A percentile compares a stretch with the other conserved stretches of the same genome.
phyloP scores from a whole-genome alignment of 2,329 filamentous ascomycete species.

The Fusarium subtropicale region DNA sequence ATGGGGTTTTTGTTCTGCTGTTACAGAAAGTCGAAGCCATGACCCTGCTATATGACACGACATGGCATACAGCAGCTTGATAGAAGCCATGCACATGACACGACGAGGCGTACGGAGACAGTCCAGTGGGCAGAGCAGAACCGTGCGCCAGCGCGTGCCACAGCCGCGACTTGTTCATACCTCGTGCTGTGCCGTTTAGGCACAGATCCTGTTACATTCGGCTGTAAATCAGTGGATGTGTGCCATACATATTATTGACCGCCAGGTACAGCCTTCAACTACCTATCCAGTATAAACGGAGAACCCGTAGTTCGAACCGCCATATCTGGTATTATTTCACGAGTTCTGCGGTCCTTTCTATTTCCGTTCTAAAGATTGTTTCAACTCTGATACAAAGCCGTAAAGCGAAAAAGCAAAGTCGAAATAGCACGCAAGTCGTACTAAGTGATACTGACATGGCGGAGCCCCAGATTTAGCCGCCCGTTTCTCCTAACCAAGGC shows the following conservation, averaged over 20 bases:
- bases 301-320: neutral
- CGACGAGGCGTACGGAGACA: constrained; percentile 7
- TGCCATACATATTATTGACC: constrained; percentile 14
- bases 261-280: neutral
- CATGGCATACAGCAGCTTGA: constrained; percentile 5
- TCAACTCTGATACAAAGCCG: constrained; percentile 9
- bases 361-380: neutral
- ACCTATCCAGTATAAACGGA: neutral
- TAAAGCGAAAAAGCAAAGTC: constrained; percentile 31
- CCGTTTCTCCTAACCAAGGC: constrained; percentile 22
- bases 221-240: neutral
- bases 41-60: neutral
- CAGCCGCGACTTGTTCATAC: constrained; percentile 14
- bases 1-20: neutral
- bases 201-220: constrained; percentile 16
- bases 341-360: constrained; percentile 8
- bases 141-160: constrained; percentile 11
- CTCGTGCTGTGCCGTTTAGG: constrained; percentile 25
- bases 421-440: constrained; percentile 17
- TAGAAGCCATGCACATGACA: constrained; percentile 1
- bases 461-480: constrained; percentile 39
- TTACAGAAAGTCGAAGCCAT: constrained; percentile 9
- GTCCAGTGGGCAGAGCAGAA: neutral
- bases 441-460: constrained; percentile 8
- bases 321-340: constrained; percentile 1